A percentile compares a stretch with the other conserved stretches of the same genome.
These are phyloP conservation scores for Infundibulicybe gibba DNA, from an alignment of 768 basidiomycete genomes.

Conservation along the genomic window DNA sequence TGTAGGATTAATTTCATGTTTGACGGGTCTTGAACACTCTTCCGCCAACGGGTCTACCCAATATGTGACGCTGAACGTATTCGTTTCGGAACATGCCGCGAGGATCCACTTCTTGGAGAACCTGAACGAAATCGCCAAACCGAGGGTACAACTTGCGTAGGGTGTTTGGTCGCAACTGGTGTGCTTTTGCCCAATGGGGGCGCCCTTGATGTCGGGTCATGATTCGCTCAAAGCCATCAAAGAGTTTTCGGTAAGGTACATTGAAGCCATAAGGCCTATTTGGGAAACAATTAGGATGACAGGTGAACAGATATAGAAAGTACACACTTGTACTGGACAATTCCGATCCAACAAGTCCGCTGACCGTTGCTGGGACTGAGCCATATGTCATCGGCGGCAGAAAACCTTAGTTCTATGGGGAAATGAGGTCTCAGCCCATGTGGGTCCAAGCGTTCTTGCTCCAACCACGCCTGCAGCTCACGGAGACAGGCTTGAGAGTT, in stretches of 20 bases:
- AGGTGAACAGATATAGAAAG: slow-evolving; percentile 2
- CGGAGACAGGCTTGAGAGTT: slow-evolving; percentile 62
- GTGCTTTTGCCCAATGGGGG: slow-evolving; percentile 97
- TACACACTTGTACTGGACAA: slow-evolving; percentile 92
- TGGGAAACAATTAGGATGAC: slow-evolving; percentile 3
- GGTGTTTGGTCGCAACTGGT: slow-evolving; percentile 59
- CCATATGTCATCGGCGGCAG: slow-evolving; percentile 89
- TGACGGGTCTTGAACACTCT: slow-evolving; percentile 36
- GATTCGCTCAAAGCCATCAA: slow-evolving; percentile 73
- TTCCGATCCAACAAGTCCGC: slow-evolving; percentile 91
- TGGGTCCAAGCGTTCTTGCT: slow-evolving; percentile 59
- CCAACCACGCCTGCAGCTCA: slow-evolving; percentile 71
- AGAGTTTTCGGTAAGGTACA: slow-evolving; percentile 77
- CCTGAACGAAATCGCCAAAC: slow-evolving; percentile 71
- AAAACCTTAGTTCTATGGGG: slow-evolving; percentile 89
- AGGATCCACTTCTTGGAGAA: slow-evolving; percentile 72
- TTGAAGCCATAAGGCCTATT: slow-evolving; percentile 82
- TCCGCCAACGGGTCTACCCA: slow-evolving; percentile 49
- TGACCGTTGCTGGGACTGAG: slow-evolving; percentile 83
- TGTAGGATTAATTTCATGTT: slow-evolving; percentile 7
- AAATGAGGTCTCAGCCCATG: slow-evolving; percentile 85
- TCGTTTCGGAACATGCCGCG: slow-evolving; percentile 79
- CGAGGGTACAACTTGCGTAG: slow-evolving; percentile 73
- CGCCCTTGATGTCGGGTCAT: slow-evolving; percentile 68
- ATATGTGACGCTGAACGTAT: slow-evolving; percentile 85